Percentiles rank a stretch among this genome's conserved stretches.
These are phyloP conservation scores for Rosa lucieae DNA, from an alignment of 306 rosid species.

Conservation along the genomic window DNA sequence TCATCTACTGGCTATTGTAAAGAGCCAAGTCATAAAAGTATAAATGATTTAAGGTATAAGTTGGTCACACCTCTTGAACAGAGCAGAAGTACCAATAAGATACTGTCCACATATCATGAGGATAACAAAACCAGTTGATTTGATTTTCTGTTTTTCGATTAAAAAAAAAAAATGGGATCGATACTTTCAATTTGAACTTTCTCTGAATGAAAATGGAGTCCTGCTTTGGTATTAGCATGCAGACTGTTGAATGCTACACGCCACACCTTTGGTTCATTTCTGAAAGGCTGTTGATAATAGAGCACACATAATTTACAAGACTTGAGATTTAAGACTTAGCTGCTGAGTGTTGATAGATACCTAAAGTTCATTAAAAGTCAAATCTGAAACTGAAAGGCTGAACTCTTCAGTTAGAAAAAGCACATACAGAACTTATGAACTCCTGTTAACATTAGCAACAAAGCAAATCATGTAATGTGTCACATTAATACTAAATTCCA, in stretches of 20 bases:
- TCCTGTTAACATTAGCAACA: background rate
- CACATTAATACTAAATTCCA: too few relatives aligned
- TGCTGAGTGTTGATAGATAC: background rate
- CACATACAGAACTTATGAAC: background rate
- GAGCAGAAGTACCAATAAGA: background rate
- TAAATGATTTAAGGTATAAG: background rate
- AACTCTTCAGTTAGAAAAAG: background rate
- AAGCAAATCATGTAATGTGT: background rate
- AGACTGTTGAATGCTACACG: background rate
- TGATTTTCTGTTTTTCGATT: background rate
- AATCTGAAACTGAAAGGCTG: background rate
- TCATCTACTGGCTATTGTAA: background rate
- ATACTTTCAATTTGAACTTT: background rate
- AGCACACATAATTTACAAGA: background rate
- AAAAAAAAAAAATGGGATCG: background rate
- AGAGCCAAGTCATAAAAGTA: background rate
- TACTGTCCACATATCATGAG: background rate
- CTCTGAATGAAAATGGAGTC: background rate
- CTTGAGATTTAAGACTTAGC: constrained; percentile 2
- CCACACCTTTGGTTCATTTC: background rate
- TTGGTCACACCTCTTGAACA: background rate
- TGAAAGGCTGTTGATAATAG: background rate
- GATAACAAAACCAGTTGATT: background rate
- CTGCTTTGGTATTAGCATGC: background rate
- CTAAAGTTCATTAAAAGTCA: background rate